Base-by-base conservation (phyloP, 495 filamentous ascomycete species). In the Xylaria castorea region DNA sequence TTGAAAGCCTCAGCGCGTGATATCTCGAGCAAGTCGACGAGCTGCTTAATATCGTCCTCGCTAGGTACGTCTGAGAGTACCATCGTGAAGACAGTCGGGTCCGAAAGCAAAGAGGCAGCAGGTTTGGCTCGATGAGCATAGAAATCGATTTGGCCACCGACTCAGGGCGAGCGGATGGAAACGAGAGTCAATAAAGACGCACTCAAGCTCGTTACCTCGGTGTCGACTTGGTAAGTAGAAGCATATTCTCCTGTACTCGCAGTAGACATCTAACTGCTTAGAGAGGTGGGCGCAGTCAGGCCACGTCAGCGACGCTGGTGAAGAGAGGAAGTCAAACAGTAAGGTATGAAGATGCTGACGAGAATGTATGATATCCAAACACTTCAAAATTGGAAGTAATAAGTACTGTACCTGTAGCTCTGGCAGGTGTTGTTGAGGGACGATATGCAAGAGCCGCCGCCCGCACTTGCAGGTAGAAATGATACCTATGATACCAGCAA, bases 1-100 rank as follows among this genome's bases (percentile, higher is more conserved):
- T 66, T 75, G 50, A 84, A 77, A 8, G 77, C 80, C 51, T 84
- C 79, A 6, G 65, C 40, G 25, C 81, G 78, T 71, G 63, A 51
- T 8, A 85, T 50, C n/a, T 60, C 76, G 20, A 79, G 73, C 55
- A 84, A 63, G 42, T 75, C 71, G 53, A 75, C 62, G 63, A 86
- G 75, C 50, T 71, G 18, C n/a, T 27, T 2, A 42, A 83, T 75
- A 65, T 75, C 73, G 0, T 76, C 72, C 27, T 83, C 79, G 3
- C 71, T 58, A 1, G 83, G 83, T 14, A 81, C 73, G 8, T 48
- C 62, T 12, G 30, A 68, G 22, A 58, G 36, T 46, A 78, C 77
- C 81, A 83, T 83, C 22, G 75, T 74, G 79, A 73, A 69, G 67
- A 58, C 32, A 44, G n/a, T 42, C 44, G 20, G 61, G 58, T 1